Percentiles rank a stretch among this genome's conserved stretches.
Conservation (phyloP, 1,284 basidiomycete species). For the Ustilago tritici region DNA sequence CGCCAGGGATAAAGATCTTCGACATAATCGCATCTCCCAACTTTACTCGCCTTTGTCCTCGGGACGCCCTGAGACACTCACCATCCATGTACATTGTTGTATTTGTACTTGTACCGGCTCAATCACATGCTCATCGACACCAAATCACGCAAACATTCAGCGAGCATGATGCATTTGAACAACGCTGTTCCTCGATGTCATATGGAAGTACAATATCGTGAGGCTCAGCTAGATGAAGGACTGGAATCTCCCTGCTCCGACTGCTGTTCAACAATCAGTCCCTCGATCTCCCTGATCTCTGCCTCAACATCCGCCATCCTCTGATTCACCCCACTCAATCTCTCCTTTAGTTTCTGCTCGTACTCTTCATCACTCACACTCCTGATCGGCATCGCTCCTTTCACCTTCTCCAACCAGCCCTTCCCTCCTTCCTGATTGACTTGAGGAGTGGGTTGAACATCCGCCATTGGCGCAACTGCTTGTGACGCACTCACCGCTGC, state of each 20-base stretch:
- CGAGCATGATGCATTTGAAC: too few relatives aligned
- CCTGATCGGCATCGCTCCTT: conserved; percentile 38
- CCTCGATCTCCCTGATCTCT: conserved; percentile 48
- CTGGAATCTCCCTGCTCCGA: conserved; percentile 12
- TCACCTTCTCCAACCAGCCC: conserved; percentile 30
- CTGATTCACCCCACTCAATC: conserved; percentile 37
- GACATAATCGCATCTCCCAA: background rate
- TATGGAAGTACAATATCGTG: too few relatives aligned
- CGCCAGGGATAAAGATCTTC: conserved; percentile 15
- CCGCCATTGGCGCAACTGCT: conserved; percentile 12
- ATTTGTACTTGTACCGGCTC: conserved; percentile 35
- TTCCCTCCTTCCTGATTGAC: background rate
- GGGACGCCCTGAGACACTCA: too few relatives aligned
- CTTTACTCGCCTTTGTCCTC: background rate
- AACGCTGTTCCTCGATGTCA: too few relatives aligned
- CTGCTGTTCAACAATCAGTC: conserved; percentile 19
- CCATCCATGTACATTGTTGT: background rate
- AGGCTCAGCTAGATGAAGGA: background rate
- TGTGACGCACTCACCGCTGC: conserved; percentile 12
- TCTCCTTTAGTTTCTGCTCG: conserved; percentile 38
- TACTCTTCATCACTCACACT: conserved; percentile 56
- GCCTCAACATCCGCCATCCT: conserved; percentile 39
- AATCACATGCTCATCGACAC: background rate
- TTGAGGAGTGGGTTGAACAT: conserved; percentile 9
- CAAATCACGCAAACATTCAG: too few relatives aligned